phyloP scores from a whole-genome alignment of 768 basidiomycete genomes.

The Suillus paluster region DNA sequence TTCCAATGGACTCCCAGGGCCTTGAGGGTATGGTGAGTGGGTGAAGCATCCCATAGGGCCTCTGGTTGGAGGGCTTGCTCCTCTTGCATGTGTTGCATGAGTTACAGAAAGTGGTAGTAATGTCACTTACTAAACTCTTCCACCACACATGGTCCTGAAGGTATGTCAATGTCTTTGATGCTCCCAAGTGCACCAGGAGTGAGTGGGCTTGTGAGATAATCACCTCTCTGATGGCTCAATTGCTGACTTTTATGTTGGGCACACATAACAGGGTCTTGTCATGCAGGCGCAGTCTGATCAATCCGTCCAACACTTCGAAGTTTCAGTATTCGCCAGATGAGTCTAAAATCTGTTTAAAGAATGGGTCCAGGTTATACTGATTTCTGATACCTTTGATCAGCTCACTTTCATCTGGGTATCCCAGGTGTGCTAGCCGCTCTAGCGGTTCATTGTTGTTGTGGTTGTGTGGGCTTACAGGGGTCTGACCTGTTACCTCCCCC shows the following conservation, averaged over 20 bases:
- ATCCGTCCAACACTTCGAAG: conserved; percentile 25
- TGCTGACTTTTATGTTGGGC: too few relatives aligned
- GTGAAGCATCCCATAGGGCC: conserved; percentile 33
- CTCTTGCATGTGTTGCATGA: too few relatives aligned
- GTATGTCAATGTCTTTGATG: conserved; percentile 36
- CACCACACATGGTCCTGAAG: conserved; percentile 36
- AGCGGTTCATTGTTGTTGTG: too few relatives aligned
- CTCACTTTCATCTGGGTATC: too few relatives aligned
- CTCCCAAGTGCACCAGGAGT: conserved; percentile 42
- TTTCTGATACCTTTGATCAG: too few relatives aligned
- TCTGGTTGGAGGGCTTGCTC: conserved; percentile 29
- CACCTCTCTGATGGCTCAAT: too few relatives aligned
- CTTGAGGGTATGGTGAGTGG: conserved; percentile 28
- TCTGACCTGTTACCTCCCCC: too few relatives aligned
- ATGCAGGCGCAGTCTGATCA: conserved; percentile 27
- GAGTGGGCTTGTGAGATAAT: conserved; percentile 43
- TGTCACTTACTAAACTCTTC: conserved; percentile 39
- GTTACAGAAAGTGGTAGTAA: conserved; percentile 33
- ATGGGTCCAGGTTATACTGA: conserved; percentile 38
- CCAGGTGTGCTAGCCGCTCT: too few relatives aligned
- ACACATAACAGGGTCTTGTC: too few relatives aligned
- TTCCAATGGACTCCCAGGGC: too few relatives aligned
- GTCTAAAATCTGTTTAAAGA: conserved; percentile 30
- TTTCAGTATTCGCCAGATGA: conserved; percentile 27
- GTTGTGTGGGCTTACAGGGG: too few relatives aligned